Percentiles rank a stretch among this genome's conserved stretches.
These are phyloP conservation scores for Colletotrichum zoysiae DNA, from an alignment of 2,329 filamentous ascomycete genomes.

Conservation along the genomic window DNA sequence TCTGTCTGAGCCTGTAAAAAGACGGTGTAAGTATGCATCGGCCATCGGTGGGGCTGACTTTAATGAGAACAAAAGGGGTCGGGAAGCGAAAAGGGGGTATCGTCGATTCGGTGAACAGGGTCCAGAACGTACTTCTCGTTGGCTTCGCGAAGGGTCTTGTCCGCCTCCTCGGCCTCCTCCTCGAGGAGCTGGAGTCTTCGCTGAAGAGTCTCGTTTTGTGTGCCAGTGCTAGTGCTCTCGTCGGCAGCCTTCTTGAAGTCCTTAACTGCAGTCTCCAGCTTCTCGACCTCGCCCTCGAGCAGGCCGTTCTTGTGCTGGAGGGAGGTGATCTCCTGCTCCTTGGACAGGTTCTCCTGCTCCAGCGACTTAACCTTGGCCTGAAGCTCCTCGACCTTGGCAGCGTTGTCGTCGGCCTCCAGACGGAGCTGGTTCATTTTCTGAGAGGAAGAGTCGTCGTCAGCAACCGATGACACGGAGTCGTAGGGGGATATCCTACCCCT, in stretches of 20 bases:
- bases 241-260: conserved; percentile 89
- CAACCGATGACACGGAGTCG: conserved; percentile 35
- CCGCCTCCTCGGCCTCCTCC: conserved; percentile 96
- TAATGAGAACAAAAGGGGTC: conserved; percentile 29
- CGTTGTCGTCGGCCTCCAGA: conserved; percentile 89
- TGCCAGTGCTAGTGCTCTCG: conserved; percentile 84
- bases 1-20: conserved; percentile 86
- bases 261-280: conserved; percentile 86
- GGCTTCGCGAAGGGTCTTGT: conserved; percentile 95
- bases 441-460: conserved; percentile 35
- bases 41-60: conserved; percentile 31
- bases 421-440: conserved; percentile 97
- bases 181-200: conserved; percentile 95
- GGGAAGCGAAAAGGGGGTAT: conserved; percentile 30
- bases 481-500: conserved; percentile 43
- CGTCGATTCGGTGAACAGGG: conserved; percentile 23
- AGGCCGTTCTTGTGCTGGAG: conserved; percentile 95
- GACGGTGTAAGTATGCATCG: conserved; percentile 39
- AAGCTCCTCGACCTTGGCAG: conserved; percentile 86
- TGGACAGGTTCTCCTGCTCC: conserved; percentile 94
- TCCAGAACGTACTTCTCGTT: conserved; percentile 89
- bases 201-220: conserved; percentile 91
- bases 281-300: conserved; percentile 91
- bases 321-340: conserved; percentile 98
- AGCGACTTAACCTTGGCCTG: conserved; percentile 87